Conservation (phyloP, 2,329 filamentous ascomycete genomes). For the Penicillium oxalicum region DNA sequence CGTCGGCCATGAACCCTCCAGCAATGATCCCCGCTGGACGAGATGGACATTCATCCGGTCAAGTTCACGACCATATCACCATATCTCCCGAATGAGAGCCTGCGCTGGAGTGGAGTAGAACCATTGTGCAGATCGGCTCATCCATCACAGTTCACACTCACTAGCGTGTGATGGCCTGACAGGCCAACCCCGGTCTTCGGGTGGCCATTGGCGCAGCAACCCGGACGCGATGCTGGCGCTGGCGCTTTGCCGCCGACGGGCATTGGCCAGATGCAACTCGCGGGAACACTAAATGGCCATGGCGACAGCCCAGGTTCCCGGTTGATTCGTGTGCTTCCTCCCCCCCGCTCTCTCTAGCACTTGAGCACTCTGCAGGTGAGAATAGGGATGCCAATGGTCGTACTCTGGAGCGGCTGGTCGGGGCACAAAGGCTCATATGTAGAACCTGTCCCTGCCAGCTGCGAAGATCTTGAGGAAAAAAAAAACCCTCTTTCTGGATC, state of each 20-base stretch:
- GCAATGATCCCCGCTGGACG: too few relatives aligned
- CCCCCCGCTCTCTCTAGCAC: constrained; percentile 10
- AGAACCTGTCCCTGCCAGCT: constrained; percentile 21
- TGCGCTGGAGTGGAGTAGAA: constrained; percentile 10
- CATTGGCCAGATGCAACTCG: constrained; percentile 33
- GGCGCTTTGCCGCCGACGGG: constrained; percentile 31
- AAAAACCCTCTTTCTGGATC: constrained; percentile 8
- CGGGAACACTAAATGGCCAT: constrained; percentile 21
- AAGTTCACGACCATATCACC: constrained; percentile 2
- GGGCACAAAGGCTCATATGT: constrained; percentile 25
- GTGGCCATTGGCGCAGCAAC: constrained; percentile 26
- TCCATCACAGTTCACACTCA: constrained; percentile 23
- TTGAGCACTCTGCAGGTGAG: too few relatives aligned
- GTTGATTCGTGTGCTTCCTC: constrained; percentile 22
- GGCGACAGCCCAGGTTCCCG: constrained; percentile 16
- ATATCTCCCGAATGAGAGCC: constrained; percentile 7
- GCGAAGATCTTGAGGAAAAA: constrained; percentile 10
- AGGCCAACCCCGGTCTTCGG: constrained; percentile 15
- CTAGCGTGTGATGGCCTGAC: constrained; percentile 31
- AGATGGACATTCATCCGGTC: neutral
- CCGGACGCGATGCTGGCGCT: constrained; percentile 18
- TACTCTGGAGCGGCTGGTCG: constrained; percentile 8
- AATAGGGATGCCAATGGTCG: constrained; percentile 13
- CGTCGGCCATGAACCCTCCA: too few relatives aligned
- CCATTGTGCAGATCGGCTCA: constrained; percentile 25